These are phyloP conservation scores for Coelastrella sp. DNA, from an alignment of 139 green algal genomes.

Conservation along the genomic window DNA sequence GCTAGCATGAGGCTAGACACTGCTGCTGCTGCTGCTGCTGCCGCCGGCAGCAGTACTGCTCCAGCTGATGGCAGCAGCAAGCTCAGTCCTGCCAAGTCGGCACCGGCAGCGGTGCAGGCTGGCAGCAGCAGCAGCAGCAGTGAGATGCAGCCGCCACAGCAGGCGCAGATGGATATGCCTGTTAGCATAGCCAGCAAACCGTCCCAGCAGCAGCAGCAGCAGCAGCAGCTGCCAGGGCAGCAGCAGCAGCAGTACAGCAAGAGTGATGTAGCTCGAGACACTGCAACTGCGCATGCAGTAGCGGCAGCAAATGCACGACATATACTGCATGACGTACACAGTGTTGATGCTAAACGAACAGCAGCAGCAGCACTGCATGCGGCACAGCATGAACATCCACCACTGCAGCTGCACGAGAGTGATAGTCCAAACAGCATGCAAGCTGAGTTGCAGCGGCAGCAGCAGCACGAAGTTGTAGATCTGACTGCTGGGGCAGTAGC, in stretches of 20 bases:
- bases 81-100: not conserved
- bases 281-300: slow-evolving; percentile 32
- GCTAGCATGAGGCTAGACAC: not conserved
- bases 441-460: not conserved
- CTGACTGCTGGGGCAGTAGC: not conserved
- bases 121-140: not conserved
- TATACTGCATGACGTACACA: slow-evolving; percentile 35
- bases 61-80: not conserved
- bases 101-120: not conserved
- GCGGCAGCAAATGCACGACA: slow-evolving; percentile 34
- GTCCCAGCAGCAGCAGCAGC: not conserved
- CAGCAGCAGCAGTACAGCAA: slow-evolving; percentile 7
- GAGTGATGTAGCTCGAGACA: not conserved
- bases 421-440: not conserved
- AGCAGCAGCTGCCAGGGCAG: too few species aligned
- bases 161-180: slow-evolving; percentile 33
- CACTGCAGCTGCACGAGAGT: slow-evolving; percentile 28
- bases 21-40: not conserved
- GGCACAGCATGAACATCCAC: slow-evolving; percentile 27
- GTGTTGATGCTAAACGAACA: slow-evolving; percentile 26
- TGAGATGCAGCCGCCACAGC: not conserved
- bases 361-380: slow-evolving; percentile 42
- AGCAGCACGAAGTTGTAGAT: not conserved
- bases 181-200: not conserved
- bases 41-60: not conserved